These are phyloP conservation scores for Pezicula carpinea DNA, from an alignment of 2,329 filamentous ascomycete species.

Conservation along the genomic window DNA sequence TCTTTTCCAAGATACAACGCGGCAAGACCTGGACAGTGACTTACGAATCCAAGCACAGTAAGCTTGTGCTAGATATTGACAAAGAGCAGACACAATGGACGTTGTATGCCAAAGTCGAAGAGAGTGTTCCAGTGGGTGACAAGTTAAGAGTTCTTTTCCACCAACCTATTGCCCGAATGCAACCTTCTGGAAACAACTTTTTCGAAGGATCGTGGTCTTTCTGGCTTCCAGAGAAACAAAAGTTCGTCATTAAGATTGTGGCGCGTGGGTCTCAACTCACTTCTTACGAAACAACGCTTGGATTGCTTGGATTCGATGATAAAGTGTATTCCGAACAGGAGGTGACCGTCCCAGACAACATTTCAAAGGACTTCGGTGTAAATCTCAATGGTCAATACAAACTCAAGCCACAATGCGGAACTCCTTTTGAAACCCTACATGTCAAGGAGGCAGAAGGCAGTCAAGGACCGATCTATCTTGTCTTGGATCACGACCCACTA, in stretches of 20 bases:
- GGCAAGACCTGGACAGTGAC: constrained; percentile 35
- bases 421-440: constrained; percentile 49
- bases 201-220: constrained; percentile 40
- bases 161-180: constrained; percentile 43
- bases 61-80: constrained; percentile 35
- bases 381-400: constrained; percentile 46
- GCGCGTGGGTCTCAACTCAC: constrained; percentile 26
- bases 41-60: constrained; percentile 35
- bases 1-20: constrained; percentile 28
- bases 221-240: constrained; percentile 33
- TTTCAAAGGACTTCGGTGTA: constrained; percentile 25
- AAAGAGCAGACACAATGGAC: constrained; percentile 37
- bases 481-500: constrained; percentile 47
- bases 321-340: constrained; percentile 37
- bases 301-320: constrained; percentile 7
- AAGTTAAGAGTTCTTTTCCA: constrained; percentile 34
- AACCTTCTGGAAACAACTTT: constrained; percentile 26
- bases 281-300: constrained; percentile 16
- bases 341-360: constrained; percentile 30
- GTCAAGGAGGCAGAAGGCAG: constrained; percentile 4
- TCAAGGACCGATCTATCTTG: constrained; percentile 43
- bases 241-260: constrained; percentile 31
- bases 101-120: constrained; percentile 40
- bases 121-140: constrained; percentile 32
- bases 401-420: constrained; percentile 51